Evolutionary conservation across 805 yeast species (phyloP), one percentile per base, ranked within the genome.

Genomic region (Spathaspora hagerdaliae): DNA sequence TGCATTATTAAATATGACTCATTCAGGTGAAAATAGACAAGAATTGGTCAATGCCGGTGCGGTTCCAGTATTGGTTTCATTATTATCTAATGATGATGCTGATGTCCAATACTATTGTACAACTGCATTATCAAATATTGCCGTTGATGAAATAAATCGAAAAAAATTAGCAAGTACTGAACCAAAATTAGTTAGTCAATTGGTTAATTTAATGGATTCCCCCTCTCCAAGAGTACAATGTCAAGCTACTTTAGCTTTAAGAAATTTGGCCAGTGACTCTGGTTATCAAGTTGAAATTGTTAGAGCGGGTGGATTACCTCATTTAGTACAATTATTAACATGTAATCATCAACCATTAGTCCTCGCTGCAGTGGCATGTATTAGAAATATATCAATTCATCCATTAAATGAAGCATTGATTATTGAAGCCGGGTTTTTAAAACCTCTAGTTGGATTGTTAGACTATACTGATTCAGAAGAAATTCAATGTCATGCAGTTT

Each of bases 61-160:
- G 14, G 96, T 94, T 7, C 99, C 99, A 1, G 96, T 94, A 6
- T 74, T 94, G 45, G 98, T 94, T 11, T 83, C 95, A 9, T 71
- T 94, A 51, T 74, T 94, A 50, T 81, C 92, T 1, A 85, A 90
- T 45, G 78, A 83, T 27, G 99, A 94, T 64, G 87, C 97, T 1
- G 99, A 94, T 63, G 98, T 94, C 37, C 99, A 94, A 68, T 94
- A 94, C 64, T 94, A 94, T 64, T 94, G 99, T 73, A 92, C 99
- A 12, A 94, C 99, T 2, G 98, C 98, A 0, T 74, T 94, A 51
- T 87, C 96, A 29, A 94, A 94, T 62, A 91, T 94, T 55, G 99
- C 99, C 3, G 99, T 94, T 36, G 99, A 94, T 68, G 96, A 90
- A 59, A 75, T 78, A 38, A 94, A 92, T 69, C 79, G 99, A 56